Base-by-base conservation (phyloP, 495 filamentous ascomycete genomes). In the Penicillium paradoxum region DNA sequence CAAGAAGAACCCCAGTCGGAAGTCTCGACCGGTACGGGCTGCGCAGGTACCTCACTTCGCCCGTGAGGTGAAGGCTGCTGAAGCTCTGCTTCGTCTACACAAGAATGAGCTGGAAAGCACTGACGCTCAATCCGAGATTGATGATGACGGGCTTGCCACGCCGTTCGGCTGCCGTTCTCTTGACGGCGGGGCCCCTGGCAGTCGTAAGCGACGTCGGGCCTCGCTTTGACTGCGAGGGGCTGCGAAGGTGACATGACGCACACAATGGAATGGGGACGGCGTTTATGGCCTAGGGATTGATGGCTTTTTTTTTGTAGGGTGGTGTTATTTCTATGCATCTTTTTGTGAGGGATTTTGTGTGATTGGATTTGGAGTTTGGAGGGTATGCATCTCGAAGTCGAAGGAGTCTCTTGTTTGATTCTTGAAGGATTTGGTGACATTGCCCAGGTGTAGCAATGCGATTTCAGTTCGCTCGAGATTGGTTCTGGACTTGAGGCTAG, bases 51-150 rank as follows among this genome's bases (percentile, higher is more conserved):
- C 34, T 34, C 53, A 56, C 2, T 62, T 67, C 27, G 45, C 49
- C 1, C 46, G 55, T 18, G 79, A 82, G 55, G 76, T 81, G 56
- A 79, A 76, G 45, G 82, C 82, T 4, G 82, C 82, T 17, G 70
- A 80, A 63, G 68, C 80, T 40, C 63, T 85, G 52, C 66, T 85
- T 58, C 76, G 75, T 56, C 63, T 84, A 41, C 75, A 78, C 43
- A 75, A 76, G 57, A 71, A 75, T 55, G 73, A 79, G 62, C 21
- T 51, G 8, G 60, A 60, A 7, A 52, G 43, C 3, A 45, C 40
- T 2, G 27, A 37, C 11, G 53, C 45, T 17, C 60, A 62, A 25
- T 39, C 33, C 0, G 40, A 48, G 21, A 30, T 15, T 11, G 62
- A 53, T 40, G 45, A 43, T 32, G 54, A 56, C 11, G 30, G 53